A percentile compares a stretch with the other conserved stretches of the same genome.
Evolutionary conservation across 1,284 basidiomycete species (phyloP).

Genomic region (Cutaneotrichosporon curvatum): DNA sequence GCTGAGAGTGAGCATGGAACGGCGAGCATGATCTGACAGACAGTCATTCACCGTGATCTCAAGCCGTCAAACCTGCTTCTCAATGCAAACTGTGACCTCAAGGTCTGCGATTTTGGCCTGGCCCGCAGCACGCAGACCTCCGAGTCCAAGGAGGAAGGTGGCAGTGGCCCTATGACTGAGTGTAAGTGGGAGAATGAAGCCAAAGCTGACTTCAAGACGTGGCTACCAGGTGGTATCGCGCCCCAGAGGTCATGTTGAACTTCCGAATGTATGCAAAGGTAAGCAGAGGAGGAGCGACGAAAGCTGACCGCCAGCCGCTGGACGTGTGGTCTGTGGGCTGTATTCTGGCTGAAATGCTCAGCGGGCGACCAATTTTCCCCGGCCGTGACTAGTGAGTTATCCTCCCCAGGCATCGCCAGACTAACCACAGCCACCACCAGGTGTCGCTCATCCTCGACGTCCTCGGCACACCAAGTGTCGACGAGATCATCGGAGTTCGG

Average conservation of each 20-base stretch:
- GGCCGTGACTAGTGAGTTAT: constrained; percentile 70
- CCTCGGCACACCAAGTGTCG: constrained; percentile 82
- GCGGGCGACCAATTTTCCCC: constrained; percentile 87
- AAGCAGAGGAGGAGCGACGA: constrained; percentile 12
- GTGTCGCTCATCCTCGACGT: constrained; percentile 84
- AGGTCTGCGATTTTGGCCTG: constrained; percentile 88
- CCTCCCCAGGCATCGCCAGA: background rate
- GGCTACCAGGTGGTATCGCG: constrained; percentile 60
- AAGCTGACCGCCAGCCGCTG: constrained; percentile 56
- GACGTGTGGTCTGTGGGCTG: constrained; percentile 96
- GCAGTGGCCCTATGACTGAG: constrained; percentile 84
- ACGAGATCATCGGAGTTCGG: constrained; percentile 86
- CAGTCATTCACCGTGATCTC: constrained; percentile 86
- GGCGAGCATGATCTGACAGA: background rate
- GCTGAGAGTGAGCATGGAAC: constrained; percentile 55
- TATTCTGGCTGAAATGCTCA: constrained; percentile 94
- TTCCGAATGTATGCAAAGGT: constrained; percentile 95
- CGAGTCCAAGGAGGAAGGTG: constrained; percentile 64
- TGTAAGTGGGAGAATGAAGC: constrained; percentile 19
- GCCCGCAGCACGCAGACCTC: constrained; percentile 80
- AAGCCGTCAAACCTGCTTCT: constrained; percentile 93
- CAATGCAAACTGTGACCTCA: constrained; percentile 93
- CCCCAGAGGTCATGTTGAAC: constrained; percentile 92
- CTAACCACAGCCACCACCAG: constrained; percentile 66
- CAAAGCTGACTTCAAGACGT: constrained; percentile 58